Evolutionary conservation across 257 asterid genomes (phyloP).

Genomic region (Solanum sitiens): DNA sequence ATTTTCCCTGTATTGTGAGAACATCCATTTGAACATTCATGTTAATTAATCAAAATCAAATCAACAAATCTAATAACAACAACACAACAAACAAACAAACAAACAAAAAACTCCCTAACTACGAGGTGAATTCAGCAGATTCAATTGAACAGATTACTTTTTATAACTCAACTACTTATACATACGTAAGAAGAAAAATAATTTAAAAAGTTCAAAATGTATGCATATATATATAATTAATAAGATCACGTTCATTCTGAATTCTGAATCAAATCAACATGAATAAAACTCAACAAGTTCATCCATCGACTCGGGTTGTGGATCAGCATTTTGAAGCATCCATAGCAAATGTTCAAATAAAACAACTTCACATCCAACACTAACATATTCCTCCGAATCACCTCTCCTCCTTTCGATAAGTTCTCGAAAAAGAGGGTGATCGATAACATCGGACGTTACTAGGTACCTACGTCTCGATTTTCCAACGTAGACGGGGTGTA

Average conservation of each 20-base stretch:
- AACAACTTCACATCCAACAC: slow-evolving; percentile 60
- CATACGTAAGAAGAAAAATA: neutral
- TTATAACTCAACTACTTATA: neutral
- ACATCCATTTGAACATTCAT: neutral
- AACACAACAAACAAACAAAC: neutral
- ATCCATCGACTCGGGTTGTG: slow-evolving; percentile 57
- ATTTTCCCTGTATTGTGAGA: neutral
- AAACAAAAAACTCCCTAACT: neutral
- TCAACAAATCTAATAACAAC: neutral
- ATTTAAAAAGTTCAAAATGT: neutral
- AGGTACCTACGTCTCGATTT: slow-evolving; percentile 65
- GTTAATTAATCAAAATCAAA: neutral
- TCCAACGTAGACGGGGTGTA: slow-evolving; percentile 71
- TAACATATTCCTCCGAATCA: slow-evolving; percentile 11
- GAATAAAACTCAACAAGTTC: slow-evolving; percentile 54
- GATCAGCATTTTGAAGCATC: slow-evolving; percentile 60
- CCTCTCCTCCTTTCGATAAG: slow-evolving; percentile 24
- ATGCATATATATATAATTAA: neutral
- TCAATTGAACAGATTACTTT: neutral
- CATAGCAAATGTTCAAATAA: slow-evolving; percentile 67
- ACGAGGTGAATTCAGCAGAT: neutral
- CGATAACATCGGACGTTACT: slow-evolving; percentile 47
- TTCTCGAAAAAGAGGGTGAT: slow-evolving; percentile 64
- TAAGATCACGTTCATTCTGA: neutral
- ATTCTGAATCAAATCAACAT: slow-evolving; percentile 16